phyloP scores from a whole-genome alignment of 225 moss, liverwort and hornwort genomes.

The Pseudoscleropodium purum region DNA sequence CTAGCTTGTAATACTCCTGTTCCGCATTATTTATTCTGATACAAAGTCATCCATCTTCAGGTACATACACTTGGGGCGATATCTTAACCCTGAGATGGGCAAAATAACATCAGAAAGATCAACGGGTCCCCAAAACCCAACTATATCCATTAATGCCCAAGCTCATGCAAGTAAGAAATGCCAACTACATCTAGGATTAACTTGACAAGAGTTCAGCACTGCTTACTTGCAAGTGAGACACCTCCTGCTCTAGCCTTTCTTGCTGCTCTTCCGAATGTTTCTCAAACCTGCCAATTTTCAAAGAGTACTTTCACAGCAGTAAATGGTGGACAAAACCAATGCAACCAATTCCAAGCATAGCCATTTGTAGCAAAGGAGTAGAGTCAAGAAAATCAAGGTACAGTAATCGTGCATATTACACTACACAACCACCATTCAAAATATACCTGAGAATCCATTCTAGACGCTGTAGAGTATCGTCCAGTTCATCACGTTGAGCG shows the following conservation, averaged over 20 bases:
- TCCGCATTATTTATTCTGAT: neutral
- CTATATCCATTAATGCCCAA: neutral
- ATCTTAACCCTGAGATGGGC: neutral
- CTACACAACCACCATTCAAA: neutral
- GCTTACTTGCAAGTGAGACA: slow-evolving; percentile 15
- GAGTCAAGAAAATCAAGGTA: neutral
- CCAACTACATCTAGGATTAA: neutral
- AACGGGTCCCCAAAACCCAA: neutral
- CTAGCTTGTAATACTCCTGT: neutral
- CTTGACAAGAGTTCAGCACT: neutral
- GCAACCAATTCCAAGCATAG: neutral
- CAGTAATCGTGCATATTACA: neutral
- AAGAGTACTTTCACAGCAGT: neutral
- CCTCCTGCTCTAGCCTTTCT: slow-evolving; percentile 22
- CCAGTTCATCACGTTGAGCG: slow-evolving; percentile 29
- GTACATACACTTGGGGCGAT: neutral
- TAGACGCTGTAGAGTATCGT: slow-evolving; percentile 44
- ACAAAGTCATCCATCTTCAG: neutral
- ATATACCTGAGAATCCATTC: slow-evolving; percentile 51
- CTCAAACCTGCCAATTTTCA: slow-evolving; percentile 28
- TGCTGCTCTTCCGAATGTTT: slow-evolving; percentile 19
- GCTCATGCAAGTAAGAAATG: neutral
- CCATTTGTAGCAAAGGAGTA: neutral
- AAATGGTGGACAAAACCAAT: neutral
- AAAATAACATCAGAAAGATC: neutral